Base-by-base conservation (phyloP, 148 eudicot genomes). In the Bassia scoparia region DNA sequence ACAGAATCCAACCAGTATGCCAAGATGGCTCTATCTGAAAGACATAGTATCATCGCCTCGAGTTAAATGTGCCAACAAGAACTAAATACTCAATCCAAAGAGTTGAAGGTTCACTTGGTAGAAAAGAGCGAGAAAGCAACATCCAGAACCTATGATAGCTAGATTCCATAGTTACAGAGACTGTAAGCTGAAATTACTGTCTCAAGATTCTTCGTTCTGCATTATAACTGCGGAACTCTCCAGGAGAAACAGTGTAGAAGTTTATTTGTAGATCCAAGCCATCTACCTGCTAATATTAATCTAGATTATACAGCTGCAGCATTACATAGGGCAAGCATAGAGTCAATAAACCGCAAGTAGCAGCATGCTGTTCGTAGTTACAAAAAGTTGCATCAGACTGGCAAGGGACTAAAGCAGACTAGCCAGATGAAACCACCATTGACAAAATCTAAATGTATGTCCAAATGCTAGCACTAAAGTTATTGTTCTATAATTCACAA, bases 1-100 rank as follows among this genome's bases (percentile, higher is more conserved):
- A 92, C 81, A 87, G 79, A 73, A 41, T 15, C 87, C 89, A 34
- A 82, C 96, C 94, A 72, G 91, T 82, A 58, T 81, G 73, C 50
- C 76, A 78, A 74, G 73, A 81, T 17, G 99, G 99, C 21, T 89
- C 95, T 0, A 83, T 92, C 23, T 96, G 99, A 88, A 86, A 59
- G 99, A 96, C 80, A 96, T 96, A 37, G 99, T 96, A 67, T 43
- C 90, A 86, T 96, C 99, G 27, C 97, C 97, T 80, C 87, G 97
- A 74, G 84, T 76, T 86, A 79, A 87, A 86, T 74, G 88, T 96
- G 60, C 97, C 97, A 96, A 62, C 80, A 88, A 80, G 99, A 96
- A 81, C 91, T 96, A 3, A 96, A 82, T 92, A 85, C 68, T 78
- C 96, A 12, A 92, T 96, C 77, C 90, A 85, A 84, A 89, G 81